These are phyloP conservation scores for Mollisiaceae sp. DNA, from an alignment of 2,329 filamentous ascomycete species.

Conservation along the genomic window DNA sequence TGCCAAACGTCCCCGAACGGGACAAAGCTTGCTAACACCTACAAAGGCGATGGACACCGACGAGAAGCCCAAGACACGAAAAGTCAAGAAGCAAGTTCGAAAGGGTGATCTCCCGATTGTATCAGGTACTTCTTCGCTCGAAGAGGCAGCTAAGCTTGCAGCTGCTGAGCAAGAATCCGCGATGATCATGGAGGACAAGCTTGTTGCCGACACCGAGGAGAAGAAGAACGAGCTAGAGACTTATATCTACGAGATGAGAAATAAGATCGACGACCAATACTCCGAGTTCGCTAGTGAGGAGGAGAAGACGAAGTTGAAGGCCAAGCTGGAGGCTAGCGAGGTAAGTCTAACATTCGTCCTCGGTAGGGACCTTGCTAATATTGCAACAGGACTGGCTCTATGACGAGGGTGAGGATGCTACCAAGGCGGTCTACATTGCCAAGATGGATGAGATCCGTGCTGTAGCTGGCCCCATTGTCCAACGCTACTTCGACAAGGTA, in stretches of 20 bases:
- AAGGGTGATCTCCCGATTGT: slow-evolving; percentile 94
- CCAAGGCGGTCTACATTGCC: slow-evolving; percentile 89
- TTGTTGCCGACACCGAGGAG: slow-evolving; percentile 96
- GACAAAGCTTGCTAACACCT: slow-evolving; percentile 37
- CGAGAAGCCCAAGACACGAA: slow-evolving; percentile 79
- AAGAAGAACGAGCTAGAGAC: slow-evolving; percentile 99
- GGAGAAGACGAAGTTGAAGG: slow-evolving; percentile 85
- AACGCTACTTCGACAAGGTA: slow-evolving; percentile 94
- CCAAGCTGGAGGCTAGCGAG: slow-evolving; percentile 84
- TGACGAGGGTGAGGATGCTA: slow-evolving; percentile 92
- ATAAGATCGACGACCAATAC: slow-evolving; percentile 93
- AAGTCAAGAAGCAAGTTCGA: slow-evolving; percentile 99
- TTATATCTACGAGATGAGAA: slow-evolving; percentile 95
- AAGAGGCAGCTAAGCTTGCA: slow-evolving; percentile 68
- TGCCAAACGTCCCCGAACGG: slow-evolving; percentile 27
- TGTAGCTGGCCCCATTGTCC: slow-evolving; percentile 87
- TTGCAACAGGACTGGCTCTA: slow-evolving; percentile 88
- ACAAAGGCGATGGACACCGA: slow-evolving; percentile 80
- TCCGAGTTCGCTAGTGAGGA: slow-evolving; percentile 87
- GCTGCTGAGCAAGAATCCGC: slow-evolving; percentile 80
- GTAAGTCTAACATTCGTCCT: slow-evolving; percentile 60
- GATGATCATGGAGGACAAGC: slow-evolving; percentile 99
- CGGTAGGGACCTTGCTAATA: slow-evolving; percentile 29
- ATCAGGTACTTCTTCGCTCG: slow-evolving; percentile 80
- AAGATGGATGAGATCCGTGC: slow-evolving; percentile 96